Base-by-base conservation (phyloP, 148 eudicot genomes). In the Oxyria digyna region DNA sequence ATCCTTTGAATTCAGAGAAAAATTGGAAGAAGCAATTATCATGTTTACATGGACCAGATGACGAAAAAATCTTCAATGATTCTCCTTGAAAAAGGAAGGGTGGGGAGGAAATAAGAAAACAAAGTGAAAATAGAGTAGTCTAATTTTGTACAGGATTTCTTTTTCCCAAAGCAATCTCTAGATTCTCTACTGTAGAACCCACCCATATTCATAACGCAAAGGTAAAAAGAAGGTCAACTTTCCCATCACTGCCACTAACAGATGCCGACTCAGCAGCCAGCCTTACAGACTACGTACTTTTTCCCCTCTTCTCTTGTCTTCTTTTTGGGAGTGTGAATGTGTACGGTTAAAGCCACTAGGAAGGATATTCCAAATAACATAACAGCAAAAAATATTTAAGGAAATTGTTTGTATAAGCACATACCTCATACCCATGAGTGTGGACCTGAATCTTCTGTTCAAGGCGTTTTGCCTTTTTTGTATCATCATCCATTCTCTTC, bases 401-500 rank as follows among this genome's bases (percentile, higher is more conserved):
- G 17, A 27, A 57, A 13, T 4, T 5, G 37, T 12, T 35, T 0
- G 38, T 13, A 59, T 6, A 4, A 27, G 20, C 21, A 72, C 81
- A 66, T 64, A 92, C 99, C 91, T 94, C 89, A 74, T 88, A 95
- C 45, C 99, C 97, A 71, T 79, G 82, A 13, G 99, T 95, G 68
- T 87, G 87, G 73, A 95, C 81, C 74, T 87, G 84, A 42, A 95
- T 85, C 82, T 88, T 95, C 84, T 87, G 84, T 77, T 95, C 99
- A 63, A 80, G 84, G 50, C 84, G 82, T 66, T 83, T 87, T 33
- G 99, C 99, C 85, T 88, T 95, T 74, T 87, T 95, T 71, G 84
- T 79, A 75, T 91, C 97, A 74, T 95, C 99, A 71, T 88, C 97
- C 91, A 87, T 83, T 78, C 77, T 95, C 76, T 85, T 87, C 82